Evolutionary conservation across 2,329 filamentous ascomycete species (phyloP), one percentile per base, ranked within the genome.

Genomic region (Stagonosporopsis vannaccii): DNA sequence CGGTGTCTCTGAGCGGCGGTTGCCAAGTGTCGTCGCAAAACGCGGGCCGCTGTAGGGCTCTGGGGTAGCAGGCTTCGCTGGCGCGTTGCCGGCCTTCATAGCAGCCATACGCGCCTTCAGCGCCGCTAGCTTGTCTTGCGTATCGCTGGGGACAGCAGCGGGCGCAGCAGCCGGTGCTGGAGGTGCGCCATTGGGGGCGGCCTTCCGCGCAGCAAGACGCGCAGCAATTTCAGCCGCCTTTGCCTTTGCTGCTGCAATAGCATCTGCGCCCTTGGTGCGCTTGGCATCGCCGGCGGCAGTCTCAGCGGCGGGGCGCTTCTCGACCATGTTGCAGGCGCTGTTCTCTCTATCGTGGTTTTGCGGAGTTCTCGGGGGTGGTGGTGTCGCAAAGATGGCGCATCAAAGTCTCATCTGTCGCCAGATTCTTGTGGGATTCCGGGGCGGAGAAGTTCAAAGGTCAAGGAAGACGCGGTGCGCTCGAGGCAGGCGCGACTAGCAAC

Each of bases 11-110:
- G 78, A 76, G 56, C 82, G 80, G 54, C 82, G 80, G 56, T 84
- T 85, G 26, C 80, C 83, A 71, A 84, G 80, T 2, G 81, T 82
- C 1, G 82, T 83, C 36, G 81, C 80, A 63, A 84, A 84, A 63
- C 82, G 85, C 0, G 81, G 77, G 45, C 81, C 80, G 13, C 4
- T 32, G 50, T 79, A 77, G 9, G 77, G 72, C 54, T 81, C 79
- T 47, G 63, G 69, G 12, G 59, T 55, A 68, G 77, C 22, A 72
- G 72, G 25, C 59, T 65, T 56, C 46, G 58, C 58, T 79, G 90
- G 88, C 43, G 91, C 91, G 62, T 94, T 85, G 82, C 76, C 91
- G 5, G 62, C 68, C 44, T 64, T 69, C 45, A 74, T 60, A n/a
- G 69, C 71, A 15, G 67, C 72, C 39, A 70, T 61, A 37, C 65